A percentile compares a stretch with the other conserved stretches of the same genome.
Evolutionary conservation across 345 rosid species (phyloP).

Genomic region (Mallotus nudiflorus): DNA sequence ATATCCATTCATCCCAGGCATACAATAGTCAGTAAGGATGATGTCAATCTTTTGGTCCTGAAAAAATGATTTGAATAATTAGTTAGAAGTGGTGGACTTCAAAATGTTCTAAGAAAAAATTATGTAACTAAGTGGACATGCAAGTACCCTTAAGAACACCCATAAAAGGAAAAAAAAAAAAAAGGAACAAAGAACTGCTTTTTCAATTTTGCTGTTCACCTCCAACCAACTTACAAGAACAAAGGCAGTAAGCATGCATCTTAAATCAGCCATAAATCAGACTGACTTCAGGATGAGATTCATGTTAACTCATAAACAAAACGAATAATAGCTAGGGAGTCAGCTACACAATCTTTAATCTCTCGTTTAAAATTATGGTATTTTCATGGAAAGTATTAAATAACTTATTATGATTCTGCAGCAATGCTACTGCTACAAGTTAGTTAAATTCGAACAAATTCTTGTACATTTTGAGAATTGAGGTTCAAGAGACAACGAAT

Average conservation of each 20-base stretch:
- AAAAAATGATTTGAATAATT: not conserved
- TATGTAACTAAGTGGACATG: not conserved
- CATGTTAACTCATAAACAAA: not conserved
- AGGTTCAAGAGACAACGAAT: not conserved
- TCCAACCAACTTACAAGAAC: not conserved
- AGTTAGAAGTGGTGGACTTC: not conserved
- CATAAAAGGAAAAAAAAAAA: no score
- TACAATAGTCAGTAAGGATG: conserved; percentile 21
- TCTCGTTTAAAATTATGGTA: not conserved
- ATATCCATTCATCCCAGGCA: conserved; percentile 24
- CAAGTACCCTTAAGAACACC: no score
- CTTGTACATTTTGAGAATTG: not conserved
- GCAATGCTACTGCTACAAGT: not conserved
- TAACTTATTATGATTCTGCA: not conserved
- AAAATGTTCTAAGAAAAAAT: not conserved
- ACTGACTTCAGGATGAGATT: no score
- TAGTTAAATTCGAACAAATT: no score
- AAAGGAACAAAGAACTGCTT: no score
- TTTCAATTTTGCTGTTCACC: not conserved
- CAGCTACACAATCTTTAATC: no score
- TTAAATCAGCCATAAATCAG: not conserved
- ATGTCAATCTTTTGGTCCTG: conserved; percentile 19
- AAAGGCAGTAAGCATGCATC: not conserved
- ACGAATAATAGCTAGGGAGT: not conserved
- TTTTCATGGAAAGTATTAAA: no score